Percentiles rank a stretch among this genome's conserved stretches.
phyloP scores from a whole-genome alignment of 1,139 yeast genomes.

The Scheffersomyces insectosa region DNA sequence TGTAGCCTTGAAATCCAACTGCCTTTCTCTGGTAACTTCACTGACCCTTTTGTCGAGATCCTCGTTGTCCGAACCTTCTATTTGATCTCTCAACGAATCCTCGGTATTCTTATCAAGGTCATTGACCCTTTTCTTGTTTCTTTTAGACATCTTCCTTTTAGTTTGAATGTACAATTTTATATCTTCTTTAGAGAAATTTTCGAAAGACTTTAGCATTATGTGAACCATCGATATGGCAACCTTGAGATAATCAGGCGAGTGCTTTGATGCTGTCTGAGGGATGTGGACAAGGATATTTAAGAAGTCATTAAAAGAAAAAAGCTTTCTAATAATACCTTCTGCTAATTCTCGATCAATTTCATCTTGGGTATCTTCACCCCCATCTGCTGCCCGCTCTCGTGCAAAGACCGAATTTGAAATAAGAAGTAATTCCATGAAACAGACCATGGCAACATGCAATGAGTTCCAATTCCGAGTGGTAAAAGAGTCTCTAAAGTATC shows the following conservation, averaged over 20 bases:
- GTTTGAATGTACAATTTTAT: conserved; percentile 56
- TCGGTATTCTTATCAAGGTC: conserved; percentile 30
- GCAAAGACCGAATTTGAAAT: conserved; percentile 54
- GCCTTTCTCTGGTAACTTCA: conserved; percentile 47
- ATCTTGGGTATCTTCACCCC: conserved; percentile 52
- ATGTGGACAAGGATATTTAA: conserved; percentile 58
- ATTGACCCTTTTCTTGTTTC: conserved; percentile 14
- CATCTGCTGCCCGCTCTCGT: conserved; percentile 25
- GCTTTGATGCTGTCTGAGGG: conserved; percentile 66
- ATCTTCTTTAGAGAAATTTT: conserved; percentile 63
- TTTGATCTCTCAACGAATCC: conserved; percentile 30
- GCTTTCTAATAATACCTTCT: conserved; percentile 47
- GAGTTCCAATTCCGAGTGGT: conserved; percentile 55
- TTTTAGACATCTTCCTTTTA: conserved; percentile 36
- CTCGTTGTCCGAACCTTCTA: conserved; percentile 47
- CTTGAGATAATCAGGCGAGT: conserved; percentile 63
- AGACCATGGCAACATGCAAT: conserved; percentile 69
- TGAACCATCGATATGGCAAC: conserved; percentile 69
- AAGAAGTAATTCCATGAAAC: conserved; percentile 64
- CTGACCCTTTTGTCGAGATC: conserved; percentile 43
- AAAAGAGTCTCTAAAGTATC: conserved; percentile 54
- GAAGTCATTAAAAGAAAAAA: conserved; percentile 67
- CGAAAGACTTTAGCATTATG: conserved; percentile 66
- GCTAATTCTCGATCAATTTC: conserved; percentile 50
- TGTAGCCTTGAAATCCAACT: conserved; percentile 46